phyloP scores from a whole-genome alignment of 257 asterid species.

The Ehretia macrophylla region DNA sequence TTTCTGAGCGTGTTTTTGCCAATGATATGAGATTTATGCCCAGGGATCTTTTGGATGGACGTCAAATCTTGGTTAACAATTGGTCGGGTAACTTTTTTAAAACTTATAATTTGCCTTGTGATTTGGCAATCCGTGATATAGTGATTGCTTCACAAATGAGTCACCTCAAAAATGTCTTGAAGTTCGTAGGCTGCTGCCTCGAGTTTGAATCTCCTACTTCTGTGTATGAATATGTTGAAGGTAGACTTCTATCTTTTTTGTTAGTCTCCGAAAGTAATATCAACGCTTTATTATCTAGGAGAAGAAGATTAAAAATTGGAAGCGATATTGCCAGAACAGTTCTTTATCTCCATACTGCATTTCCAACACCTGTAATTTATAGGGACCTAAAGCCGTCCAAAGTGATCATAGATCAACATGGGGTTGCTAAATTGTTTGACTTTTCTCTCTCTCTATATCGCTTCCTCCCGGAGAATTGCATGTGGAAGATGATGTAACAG shows the following conservation, averaged over 20 bases:
- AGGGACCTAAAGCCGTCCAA: slow-evolving; percentile 11
- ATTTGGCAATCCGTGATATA: slow-evolving; percentile 8
- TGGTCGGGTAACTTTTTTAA: background rate
- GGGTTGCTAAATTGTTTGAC: slow-evolving; percentile 11
- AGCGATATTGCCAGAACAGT: slow-evolving; percentile 11
- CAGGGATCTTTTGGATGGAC: background rate
- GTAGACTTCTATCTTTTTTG: background rate
- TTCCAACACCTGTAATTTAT: slow-evolving; percentile 11
- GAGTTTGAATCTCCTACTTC: slow-evolving; percentile 11
- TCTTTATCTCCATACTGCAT: slow-evolving; percentile 17
- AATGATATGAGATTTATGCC: no score
- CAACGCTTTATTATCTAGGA: slow-evolving; percentile 7
- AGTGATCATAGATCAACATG: slow-evolving; percentile 11
- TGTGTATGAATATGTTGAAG: slow-evolving; percentile 14
- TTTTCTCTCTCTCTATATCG: slow-evolving; percentile 7
- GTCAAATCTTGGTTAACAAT: background rate
- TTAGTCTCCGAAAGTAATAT: background rate
- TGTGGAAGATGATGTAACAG: slow-evolving; percentile 8
- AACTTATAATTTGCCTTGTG: no score
- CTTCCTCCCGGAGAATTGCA: slow-evolving; percentile 19
- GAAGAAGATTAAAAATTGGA: slow-evolving; percentile 13
- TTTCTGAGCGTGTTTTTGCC: background rate
- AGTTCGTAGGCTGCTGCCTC: slow-evolving; percentile 18
- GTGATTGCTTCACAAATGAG: slow-evolving; percentile 15
- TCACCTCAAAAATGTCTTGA: slow-evolving; percentile 12